A percentile compares a stretch with the other conserved stretches of the same genome.
phyloP scores from a whole-genome alignment of 2,329 filamentous ascomycete genomes.

The Ophiostoma sp. region DNA sequence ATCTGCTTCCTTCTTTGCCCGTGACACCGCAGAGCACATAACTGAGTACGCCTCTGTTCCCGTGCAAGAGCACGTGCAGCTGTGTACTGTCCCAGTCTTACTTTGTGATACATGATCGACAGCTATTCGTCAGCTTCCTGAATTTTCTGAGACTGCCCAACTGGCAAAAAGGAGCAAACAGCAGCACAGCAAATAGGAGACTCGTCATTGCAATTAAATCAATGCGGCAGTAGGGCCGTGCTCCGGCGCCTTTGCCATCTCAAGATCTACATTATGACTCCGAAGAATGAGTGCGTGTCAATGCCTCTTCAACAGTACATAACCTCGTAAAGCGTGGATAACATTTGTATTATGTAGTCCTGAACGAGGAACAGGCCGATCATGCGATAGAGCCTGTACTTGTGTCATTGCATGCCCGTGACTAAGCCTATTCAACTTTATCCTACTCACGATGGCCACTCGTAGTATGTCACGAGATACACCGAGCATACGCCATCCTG shows the following conservation, averaged over 20 bases:
- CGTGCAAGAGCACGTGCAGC: neutral
- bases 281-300: neutral
- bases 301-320: too few relatives aligned
- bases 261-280: neutral
- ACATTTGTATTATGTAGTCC: too few relatives aligned
- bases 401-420: too few relatives aligned
- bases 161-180: neutral
- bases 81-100: neutral
- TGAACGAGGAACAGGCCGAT: too few relatives aligned
- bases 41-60: neutral
- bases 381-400: too few relatives aligned
- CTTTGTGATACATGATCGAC: neutral
- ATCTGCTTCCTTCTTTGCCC: neutral
- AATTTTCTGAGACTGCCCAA: neutral
- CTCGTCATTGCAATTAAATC: neutral
- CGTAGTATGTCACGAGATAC: neutral
- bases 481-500: neutral
- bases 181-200: neutral
- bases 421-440: too few relatives aligned
- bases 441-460: neutral
- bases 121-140: neutral
- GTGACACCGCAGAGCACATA: neutral
- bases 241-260: neutral
- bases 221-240: neutral
- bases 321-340: too few relatives aligned